Evolutionary conservation across 441 rosid genomes (phyloP).

Genomic region (Erodium moschatum): DNA sequence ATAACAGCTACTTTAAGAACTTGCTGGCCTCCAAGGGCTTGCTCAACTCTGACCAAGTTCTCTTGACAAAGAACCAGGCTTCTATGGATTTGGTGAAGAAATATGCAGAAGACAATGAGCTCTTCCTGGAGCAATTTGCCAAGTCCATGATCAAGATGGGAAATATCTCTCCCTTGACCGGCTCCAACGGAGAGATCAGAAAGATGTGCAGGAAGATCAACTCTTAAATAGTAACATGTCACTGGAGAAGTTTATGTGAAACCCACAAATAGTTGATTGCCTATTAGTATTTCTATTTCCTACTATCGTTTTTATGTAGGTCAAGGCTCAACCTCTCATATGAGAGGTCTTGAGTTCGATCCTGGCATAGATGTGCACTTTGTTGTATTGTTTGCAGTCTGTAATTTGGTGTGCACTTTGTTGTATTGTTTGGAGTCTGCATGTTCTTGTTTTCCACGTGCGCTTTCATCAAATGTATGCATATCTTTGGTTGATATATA

Average conservation of each 20-base stretch:
- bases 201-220: slow-evolving; percentile 18
- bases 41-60: slow-evolving; percentile 6
- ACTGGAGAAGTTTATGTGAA: background rate
- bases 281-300: background rate
- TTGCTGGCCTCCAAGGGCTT: slow-evolving; percentile 1
- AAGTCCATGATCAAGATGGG: slow-evolving; percentile 14
- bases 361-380: too few relatives aligned
- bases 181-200: slow-evolving; percentile 16
- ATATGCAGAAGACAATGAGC: background rate
- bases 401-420: too few relatives aligned
- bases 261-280: background rate
- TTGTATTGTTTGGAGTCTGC: too few relatives aligned
- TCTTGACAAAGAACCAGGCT: slow-evolving; percentile 2
- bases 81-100: background rate
- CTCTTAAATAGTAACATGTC: background rate
- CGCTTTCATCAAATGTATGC: too few relatives aligned
- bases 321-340: too few relatives aligned
- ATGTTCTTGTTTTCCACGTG: too few relatives aligned
- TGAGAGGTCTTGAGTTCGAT: too few relatives aligned
- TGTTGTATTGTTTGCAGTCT: too few relatives aligned
- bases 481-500: too few relatives aligned
- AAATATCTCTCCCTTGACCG: slow-evolving; percentile 17
- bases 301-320: background rate
- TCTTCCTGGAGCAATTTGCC: background rate
- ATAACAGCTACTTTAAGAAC: slow-evolving; percentile 5